Conservation (phyloP, 1,139 yeast genomes). For the Pichia sp. region DNA sequence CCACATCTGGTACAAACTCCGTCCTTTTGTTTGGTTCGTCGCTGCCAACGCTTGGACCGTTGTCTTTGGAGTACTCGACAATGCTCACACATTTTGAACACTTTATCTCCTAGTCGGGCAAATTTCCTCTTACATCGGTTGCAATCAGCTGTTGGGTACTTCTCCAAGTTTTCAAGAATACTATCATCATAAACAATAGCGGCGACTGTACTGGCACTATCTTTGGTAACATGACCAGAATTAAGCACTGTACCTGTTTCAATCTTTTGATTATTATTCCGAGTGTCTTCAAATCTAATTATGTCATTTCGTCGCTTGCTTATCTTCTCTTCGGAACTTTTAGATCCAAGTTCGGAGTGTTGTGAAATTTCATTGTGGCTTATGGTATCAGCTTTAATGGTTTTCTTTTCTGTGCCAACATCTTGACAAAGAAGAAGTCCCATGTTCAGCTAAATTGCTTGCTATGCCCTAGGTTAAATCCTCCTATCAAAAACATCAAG, state of each 20-base stretch:
- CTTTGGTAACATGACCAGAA: neutral
- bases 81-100: slow-evolving; percentile 55
- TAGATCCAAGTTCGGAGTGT: neutral
- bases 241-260: neutral
- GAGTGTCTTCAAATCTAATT: neutral
- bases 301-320: neutral
- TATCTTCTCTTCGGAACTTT: neutral
- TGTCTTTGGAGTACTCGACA: slow-evolving; percentile 62
- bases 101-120: slow-evolving; percentile 42
- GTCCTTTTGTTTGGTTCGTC: slow-evolving; percentile 51
- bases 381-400: neutral
- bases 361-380: neutral
- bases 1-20: slow-evolving; percentile 69
- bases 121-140: slow-evolving; percentile 59
- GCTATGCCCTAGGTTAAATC: neutral
- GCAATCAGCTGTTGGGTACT: slow-evolving; percentile 32
- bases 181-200: slow-evolving; percentile 1
- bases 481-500: no score
- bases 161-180: slow-evolving; percentile 11
- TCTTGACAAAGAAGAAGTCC: neutral
- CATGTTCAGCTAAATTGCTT: neutral
- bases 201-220: neutral
- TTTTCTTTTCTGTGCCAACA: neutral
- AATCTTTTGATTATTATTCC: neutral
- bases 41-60: slow-evolving; percentile 61